These are phyloP conservation scores for Asterella californica DNA, from an alignment of 225 moss, liverwort and hornwort species.

Conservation along the genomic window DNA sequence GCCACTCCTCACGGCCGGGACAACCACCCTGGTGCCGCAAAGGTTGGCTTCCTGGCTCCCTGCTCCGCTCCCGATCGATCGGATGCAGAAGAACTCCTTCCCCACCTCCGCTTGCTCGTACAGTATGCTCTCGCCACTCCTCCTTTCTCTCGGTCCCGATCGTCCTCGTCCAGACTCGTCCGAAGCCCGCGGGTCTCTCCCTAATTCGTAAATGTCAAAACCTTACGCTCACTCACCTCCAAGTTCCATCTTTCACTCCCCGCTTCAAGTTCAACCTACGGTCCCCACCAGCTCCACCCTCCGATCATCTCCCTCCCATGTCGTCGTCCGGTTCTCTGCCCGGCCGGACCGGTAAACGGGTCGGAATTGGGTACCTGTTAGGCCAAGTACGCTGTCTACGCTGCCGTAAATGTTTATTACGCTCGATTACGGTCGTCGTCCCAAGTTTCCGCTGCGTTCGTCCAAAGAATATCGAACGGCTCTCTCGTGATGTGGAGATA, in stretches of 20 bases:
- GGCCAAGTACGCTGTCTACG: neutral
- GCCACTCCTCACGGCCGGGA: conserved; percentile 11
- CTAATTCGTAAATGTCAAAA: neutral
- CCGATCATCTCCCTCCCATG: neutral
- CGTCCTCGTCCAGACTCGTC: neutral
- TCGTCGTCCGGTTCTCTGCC: neutral
- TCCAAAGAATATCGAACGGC: neutral
- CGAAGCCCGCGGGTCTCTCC: neutral
- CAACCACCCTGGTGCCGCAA: conserved; percentile 10
- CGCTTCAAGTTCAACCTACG: neutral
- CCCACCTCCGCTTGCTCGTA: neutral
- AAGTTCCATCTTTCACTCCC: too few species aligned
- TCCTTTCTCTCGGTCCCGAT: neutral
- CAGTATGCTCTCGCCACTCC: neutral
- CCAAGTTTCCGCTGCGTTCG: neutral
- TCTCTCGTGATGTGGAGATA: neutral
- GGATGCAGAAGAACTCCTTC: neutral
- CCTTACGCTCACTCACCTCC: neutral
- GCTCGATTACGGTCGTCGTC: neutral
- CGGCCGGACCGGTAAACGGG: too few species aligned
- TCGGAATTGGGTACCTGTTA: too few species aligned
- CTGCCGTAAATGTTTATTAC: neutral
- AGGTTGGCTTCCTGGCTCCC: conserved; percentile 3
- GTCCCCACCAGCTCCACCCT: neutral
- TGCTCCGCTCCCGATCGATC: conserved; percentile 8